phyloP scores from a whole-genome alignment of 495 filamentous ascomycete species.

The Penicillium goetzii region DNA sequence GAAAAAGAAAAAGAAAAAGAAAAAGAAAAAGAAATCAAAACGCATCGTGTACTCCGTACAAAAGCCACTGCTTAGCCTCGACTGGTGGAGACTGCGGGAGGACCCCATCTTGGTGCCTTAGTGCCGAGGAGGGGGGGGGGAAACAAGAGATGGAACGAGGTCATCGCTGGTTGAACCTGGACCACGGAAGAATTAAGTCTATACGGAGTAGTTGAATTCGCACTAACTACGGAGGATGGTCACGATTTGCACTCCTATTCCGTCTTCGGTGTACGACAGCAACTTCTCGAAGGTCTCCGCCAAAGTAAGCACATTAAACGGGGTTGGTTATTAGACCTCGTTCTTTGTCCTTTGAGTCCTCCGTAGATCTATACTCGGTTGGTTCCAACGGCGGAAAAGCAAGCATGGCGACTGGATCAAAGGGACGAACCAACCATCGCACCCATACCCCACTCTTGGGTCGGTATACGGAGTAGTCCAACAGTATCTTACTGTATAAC shows the following conservation, averaged over 20 bases:
- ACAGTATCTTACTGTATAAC: not conserved
- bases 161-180: not conserved
- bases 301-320: not conserved
- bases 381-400: slow-evolving; percentile 15
- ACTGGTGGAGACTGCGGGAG: slow-evolving; percentile 11
- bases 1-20: not conserved
- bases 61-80: slow-evolving; percentile 1
- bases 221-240: not conserved
- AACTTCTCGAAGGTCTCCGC: not conserved
- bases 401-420: not conserved
- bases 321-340: not conserved
- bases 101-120: not conserved
- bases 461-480: not conserved
- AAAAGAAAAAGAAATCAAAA: not conserved
- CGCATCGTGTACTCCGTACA: not conserved
- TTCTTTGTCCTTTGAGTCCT: not conserved
- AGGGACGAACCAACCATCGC: not conserved
- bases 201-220: not conserved
- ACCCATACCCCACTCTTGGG: not conserved
- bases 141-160: slow-evolving; percentile 5
- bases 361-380: slow-evolving; percentile 20
- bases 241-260: not conserved
- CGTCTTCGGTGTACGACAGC: not conserved
- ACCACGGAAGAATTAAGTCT: not conserved
- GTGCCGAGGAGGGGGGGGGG: not conserved